Evolutionary conservation across 2,329 filamentous ascomycete genomes (phyloP), one percentile per base, ranked within the genome.

Genomic region (Aspergillus alliaceus): DNA sequence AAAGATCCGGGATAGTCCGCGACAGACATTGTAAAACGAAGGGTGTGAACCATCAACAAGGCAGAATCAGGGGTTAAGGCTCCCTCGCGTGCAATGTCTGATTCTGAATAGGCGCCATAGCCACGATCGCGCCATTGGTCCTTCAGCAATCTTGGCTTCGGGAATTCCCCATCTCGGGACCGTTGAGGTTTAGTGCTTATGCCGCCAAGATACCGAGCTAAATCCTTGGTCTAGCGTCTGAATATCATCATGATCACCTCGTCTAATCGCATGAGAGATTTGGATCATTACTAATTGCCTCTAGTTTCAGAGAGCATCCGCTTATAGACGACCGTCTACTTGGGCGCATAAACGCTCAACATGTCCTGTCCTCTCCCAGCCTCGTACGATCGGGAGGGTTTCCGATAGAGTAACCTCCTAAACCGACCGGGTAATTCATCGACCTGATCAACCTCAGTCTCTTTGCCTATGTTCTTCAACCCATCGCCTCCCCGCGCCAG

Each of bases 341-440:
- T 48, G 3, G 15, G 44, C 9, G 44, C 56, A 51, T 66, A 75
- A 48, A 74, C 64, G 59, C 70, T 72, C 35, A 75, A 34, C 70
- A 68, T 71, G 62, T 75, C 73, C 8, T 66, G 71, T 8, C 70
- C 73, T 51, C 64, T 63, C 7, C 70, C 72, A 49, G 60, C 59
- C 52, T 72, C 63, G 61, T 74, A 72, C 25, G 72, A 71, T 32
- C 68, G 63, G 32, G 59, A 60, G 2, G 74, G 73, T 46, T 69
- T 70, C 34, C 67, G 56, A 64, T 74, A 69, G 34, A 71, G 34
- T 32, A 65, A 58, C 54, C 71, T 66, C 34, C 60, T 56, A 57
- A 76, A 73, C 3, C 6, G 29, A 31, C 44, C 44, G 2, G 44
- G 29, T 7, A 31, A n/a, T 18, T 22, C n/a, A 32, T 32, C 27